Base-by-base conservation (phyloP, 164 flowering plant genomes). In the Paratinospora sagittata region DNA sequence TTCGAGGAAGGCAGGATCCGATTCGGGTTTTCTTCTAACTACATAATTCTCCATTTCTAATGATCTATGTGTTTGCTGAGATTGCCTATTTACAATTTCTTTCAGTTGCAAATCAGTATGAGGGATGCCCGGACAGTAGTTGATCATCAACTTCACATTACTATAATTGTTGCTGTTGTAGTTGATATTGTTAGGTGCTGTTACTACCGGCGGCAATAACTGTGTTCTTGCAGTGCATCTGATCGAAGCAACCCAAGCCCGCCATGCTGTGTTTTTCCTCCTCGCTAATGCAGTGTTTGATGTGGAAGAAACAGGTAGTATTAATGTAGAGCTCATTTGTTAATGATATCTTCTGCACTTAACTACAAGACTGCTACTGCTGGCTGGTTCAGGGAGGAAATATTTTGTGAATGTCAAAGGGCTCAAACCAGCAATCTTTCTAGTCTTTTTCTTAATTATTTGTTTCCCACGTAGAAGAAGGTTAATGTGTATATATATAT, bases 51-150 rank as follows among this genome's bases (percentile, higher is more conserved):
- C 43, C 43, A 39, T 39, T 39, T 8, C 10, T 39, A 39, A 39
- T 39, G 10, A 39, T 0, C 43, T 39, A 11, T 45, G 68, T 47
- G 68, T 1, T n/a, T 58, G 64, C 24, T 67, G 76, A 69, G 88
- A 81, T 68, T 88, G 91, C 70, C 79, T 86, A 55, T 77, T 73
- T 4, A 82, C 84, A 16, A 90, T 77, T 58, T 88, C 88, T 3
- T 57, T 41, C 4, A 88, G 75, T 4, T 61, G 79, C n/a, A 82
- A 66, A 77, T 85, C 83, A 36, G 71, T 68, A 21, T 70, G 74
- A 63, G 86, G 71, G 69, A 85, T 73, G 12, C 83, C 89, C 24
- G 8, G 83, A 67, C 34, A 82, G 62, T 16, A 39, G 43, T 39
- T 39, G 43, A 7, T 39, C 10, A 39, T 3, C 10, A 39, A 11